Evolutionary conservation across 345 rosid genomes (phyloP).

Genomic region (Erucastrum elatum): DNA sequence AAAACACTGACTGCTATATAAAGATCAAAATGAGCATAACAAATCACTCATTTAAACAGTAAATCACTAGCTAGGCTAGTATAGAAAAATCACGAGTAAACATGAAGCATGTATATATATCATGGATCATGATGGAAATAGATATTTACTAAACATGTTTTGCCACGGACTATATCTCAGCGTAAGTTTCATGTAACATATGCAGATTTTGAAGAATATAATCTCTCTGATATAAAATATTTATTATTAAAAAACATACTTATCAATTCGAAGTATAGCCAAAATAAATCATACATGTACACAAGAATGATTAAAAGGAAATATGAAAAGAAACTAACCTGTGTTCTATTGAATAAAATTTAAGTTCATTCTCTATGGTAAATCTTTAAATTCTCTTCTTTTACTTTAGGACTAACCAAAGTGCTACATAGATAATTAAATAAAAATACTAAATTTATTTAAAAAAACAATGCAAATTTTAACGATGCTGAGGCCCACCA

Average conservation of each 20-base stretch:
- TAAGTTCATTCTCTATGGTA: no score
- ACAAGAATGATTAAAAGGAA: neutral
- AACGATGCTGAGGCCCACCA: no score
- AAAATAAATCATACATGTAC: neutral
- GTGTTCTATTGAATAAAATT: neutral
- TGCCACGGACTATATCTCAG: neutral
- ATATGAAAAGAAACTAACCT: neutral
- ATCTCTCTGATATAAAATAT: neutral
- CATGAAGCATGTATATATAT: neutral
- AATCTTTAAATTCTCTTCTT: no score
- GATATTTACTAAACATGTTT: neutral
- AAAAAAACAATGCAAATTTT: no score
- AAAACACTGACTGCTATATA: neutral
- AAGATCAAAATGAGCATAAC: neutral
- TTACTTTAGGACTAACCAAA: no score
- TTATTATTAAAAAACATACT: neutral
- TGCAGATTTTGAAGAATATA: neutral
- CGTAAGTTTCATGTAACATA: neutral
- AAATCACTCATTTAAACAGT: neutral
- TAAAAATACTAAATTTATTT: no score
- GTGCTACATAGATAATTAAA: no score
- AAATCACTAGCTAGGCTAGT: neutral
- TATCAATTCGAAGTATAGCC: no score
- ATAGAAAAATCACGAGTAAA: neutral
- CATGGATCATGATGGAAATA: no score